Conservation (phyloP, 75 land plant species). For the Adiantum capillusveneris region DNA sequence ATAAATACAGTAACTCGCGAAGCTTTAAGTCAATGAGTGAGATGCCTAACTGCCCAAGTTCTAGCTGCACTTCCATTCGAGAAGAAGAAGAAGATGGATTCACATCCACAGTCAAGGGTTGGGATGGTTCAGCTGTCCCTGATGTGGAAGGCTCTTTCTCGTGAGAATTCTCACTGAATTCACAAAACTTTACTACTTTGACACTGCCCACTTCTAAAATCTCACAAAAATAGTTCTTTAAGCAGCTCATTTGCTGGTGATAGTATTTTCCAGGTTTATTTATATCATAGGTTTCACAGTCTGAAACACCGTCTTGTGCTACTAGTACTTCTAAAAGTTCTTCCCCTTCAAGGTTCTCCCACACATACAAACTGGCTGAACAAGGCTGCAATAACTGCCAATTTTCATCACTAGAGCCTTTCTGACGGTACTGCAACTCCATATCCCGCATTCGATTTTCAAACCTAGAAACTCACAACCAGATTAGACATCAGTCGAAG, state of each 20-base stretch:
- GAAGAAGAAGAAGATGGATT: not conserved
- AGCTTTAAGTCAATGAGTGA: constrained; percentile 83
- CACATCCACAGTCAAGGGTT: no score
- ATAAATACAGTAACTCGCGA: constrained; percentile 68
- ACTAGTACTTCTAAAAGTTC: constrained; percentile 49
- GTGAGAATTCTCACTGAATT: constrained; percentile 8
- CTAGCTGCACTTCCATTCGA: constrained; percentile 47
- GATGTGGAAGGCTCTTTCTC: constrained; percentile 3
- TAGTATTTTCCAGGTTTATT: constrained; percentile 29
- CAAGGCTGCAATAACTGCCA: constrained; percentile 57
- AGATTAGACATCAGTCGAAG: no score
- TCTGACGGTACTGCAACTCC: constrained; percentile 53
- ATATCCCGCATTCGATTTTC: constrained; percentile 58
- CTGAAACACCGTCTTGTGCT: constrained; percentile 5
- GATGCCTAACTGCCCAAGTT: constrained; percentile 67
- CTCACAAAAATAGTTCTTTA: constrained; percentile 26
- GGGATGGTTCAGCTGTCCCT: not conserved
- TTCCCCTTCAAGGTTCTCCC: constrained; percentile 83
- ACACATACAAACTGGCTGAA: constrained; percentile 60
- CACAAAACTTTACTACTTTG: constrained; percentile 51
- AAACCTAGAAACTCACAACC: constrained; percentile 43
- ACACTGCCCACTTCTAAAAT: constrained; percentile 42
- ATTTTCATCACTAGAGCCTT: constrained; percentile 57
- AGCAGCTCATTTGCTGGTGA: constrained; percentile 9
- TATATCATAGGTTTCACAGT: constrained; percentile 32